A percentile compares a stretch with the other conserved stretches of the same genome.
Evolutionary conservation across 2,329 filamentous ascomycete genomes (phyloP).

Genomic region (Cadophora gregata): DNA sequence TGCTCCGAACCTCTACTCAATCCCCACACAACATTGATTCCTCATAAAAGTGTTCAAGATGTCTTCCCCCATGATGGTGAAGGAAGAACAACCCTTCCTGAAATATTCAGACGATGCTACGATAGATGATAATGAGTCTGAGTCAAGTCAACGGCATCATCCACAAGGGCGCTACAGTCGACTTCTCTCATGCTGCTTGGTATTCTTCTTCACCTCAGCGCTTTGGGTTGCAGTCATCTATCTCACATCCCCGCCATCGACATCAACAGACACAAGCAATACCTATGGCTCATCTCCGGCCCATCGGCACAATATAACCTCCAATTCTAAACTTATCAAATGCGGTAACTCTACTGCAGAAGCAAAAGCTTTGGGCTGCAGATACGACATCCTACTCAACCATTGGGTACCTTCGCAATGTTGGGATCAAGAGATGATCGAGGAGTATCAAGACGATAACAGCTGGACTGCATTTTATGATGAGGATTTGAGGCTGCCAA

Average conservation of each 20-base stretch:
- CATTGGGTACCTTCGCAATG: conserved; percentile 25
- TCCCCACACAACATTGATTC: neutral
- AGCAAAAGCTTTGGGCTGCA: conserved; percentile 20
- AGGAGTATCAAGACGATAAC: conserved; percentile 26
- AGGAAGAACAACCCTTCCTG: conserved; percentile 23
- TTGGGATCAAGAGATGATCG: conserved; percentile 21
- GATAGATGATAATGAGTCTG: neutral
- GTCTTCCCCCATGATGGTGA: neutral
- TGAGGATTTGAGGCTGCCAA: conserved; percentile 17
- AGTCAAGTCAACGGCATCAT: neutral
- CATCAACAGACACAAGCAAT: neutral
- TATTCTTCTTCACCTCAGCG: conserved; percentile 20
- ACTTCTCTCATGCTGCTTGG: conserved; percentile 13
- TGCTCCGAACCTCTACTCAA: neutral
- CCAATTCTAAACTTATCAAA: conserved; percentile 13
- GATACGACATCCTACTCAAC: conserved; percentile 27
- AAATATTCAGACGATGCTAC: conserved; percentile 16
- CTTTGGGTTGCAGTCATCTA: conserved; percentile 20
- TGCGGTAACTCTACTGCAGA: conserved; percentile 19
- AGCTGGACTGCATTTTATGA: conserved; percentile 25
- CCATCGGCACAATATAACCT: conserved; percentile 24
- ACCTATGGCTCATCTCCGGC: neutral
- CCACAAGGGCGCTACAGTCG: conserved; percentile 4
- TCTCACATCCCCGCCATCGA: conserved; percentile 2
- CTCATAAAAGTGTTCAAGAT: neutral